These are phyloP conservation scores for Alnus rubra DNA, from an alignment of 306 rosid species.

Conservation along the genomic window DNA sequence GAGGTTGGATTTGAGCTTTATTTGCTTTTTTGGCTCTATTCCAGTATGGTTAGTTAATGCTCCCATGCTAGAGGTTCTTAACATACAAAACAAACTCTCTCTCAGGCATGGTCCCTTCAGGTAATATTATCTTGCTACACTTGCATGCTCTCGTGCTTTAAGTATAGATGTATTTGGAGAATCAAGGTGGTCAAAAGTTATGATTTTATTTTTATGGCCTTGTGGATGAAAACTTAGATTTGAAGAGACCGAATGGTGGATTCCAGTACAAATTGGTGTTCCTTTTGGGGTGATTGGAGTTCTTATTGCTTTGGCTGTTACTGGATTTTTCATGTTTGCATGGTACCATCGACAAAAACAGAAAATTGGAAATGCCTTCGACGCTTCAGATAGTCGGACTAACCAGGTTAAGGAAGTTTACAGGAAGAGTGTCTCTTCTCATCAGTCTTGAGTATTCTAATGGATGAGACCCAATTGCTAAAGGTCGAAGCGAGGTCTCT, in stretches of 20 bases:
- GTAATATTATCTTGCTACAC: constrained; percentile 36
- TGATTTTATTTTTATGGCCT: constrained; percentile 3
- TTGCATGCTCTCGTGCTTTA: background rate
- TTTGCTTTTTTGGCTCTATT: constrained; percentile 68
- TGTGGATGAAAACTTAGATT: constrained; percentile 43
- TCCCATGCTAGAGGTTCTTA: constrained; percentile 54
- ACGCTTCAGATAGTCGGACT: constrained; percentile 37
- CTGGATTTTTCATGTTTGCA: constrained; percentile 38
- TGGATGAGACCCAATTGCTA: constrained; percentile 55
- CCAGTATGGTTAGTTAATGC: constrained; percentile 67
- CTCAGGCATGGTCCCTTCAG: constrained; percentile 66
- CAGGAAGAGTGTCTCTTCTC: constrained; percentile 45
- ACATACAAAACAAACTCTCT: constrained; percentile 76
- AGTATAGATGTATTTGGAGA: background rate
- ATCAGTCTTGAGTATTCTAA: constrained; percentile 56
- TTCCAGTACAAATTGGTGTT: constrained; percentile 58
- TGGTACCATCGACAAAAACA: constrained; percentile 42
- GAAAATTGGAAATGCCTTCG: constrained; percentile 41
- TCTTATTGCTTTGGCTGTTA: constrained; percentile 31
- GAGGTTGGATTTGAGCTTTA: constrained; percentile 80
- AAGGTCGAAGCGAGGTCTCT: constrained; percentile 44
- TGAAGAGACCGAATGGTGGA: constrained; percentile 55
- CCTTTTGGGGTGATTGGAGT: constrained; percentile 52
- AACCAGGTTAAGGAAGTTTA: constrained; percentile 41
- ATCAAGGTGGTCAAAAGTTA: background rate